Evolutionary conservation across 2,329 filamentous ascomycete genomes (phyloP).

Genomic region (Pseudogymnoascus sp.): DNA sequence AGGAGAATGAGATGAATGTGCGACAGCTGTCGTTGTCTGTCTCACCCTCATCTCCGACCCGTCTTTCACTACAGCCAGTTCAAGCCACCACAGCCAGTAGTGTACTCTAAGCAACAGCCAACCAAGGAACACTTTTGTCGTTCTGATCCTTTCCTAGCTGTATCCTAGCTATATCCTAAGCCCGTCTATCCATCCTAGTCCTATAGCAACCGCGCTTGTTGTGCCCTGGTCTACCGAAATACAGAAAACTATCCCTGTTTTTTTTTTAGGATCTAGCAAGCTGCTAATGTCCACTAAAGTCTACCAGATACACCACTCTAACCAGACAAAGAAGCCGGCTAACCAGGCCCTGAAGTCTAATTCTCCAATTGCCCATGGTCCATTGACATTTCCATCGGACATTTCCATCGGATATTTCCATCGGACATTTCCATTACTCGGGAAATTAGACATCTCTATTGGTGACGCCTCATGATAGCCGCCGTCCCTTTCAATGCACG

Average conservation of each 20-base stretch:
- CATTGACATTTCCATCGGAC: not conserved
- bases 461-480: not conserved
- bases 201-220: not conserved
- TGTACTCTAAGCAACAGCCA: not conserved
- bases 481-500: not conserved
- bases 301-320: not conserved
- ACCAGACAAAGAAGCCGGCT: not conserved
- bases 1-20: not conserved
- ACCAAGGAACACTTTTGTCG: not conserved
- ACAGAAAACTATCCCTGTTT: not conserved
- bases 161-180: not conserved
- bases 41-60: slow-evolving; percentile 3
- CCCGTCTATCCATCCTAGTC: not conserved
- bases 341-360: not conserved
- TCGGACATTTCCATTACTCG: not conserved
- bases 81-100: not conserved
- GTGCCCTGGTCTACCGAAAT: not conserved
- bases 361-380: not conserved
- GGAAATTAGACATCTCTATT: not conserved
- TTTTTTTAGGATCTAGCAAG: not conserved
- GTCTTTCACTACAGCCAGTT: not conserved
- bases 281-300: not conserved
- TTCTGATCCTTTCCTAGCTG: not conserved
- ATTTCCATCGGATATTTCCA: not conserved
- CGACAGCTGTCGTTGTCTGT: not conserved